These are phyloP conservation scores for Saturnispora ahearnii DNA, from an alignment of 805 yeast genomes.

Conservation along the genomic window DNA sequence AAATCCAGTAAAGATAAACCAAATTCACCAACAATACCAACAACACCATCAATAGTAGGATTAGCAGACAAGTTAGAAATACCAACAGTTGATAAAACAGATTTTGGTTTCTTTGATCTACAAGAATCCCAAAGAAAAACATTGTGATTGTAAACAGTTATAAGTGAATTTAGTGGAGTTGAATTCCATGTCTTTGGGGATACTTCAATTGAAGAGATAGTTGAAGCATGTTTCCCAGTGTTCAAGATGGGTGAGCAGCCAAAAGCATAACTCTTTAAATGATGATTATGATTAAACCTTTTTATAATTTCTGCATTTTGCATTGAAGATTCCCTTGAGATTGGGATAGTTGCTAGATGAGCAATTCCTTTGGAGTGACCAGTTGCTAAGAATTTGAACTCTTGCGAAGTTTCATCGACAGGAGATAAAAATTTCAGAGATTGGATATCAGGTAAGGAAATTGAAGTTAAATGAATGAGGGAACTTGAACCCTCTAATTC, in stretches of 20 bases:
- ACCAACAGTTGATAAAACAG: conserved; percentile 45
- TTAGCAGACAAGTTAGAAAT: conserved; percentile 43
- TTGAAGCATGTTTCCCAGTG: conserved; percentile 15
- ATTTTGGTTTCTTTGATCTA: conserved; percentile 49
- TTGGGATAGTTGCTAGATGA: conserved; percentile 62
- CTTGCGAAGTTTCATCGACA: conserved; percentile 18
- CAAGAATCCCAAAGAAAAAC: conserved; percentile 71
- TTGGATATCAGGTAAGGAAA: conserved; percentile 46
- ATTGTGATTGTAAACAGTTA: conserved; percentile 59
- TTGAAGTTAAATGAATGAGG: conserved; percentile 51
- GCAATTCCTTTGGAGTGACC: conserved; percentile 74
- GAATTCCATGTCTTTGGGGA: conserved; percentile 34
- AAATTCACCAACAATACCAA: conserved; percentile 59
- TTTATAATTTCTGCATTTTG: conserved; percentile 64
- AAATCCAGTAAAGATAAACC: conserved; percentile 73
- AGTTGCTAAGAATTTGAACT: conserved; percentile 40
- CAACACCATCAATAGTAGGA: conserved; percentile 37
- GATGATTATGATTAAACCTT: conserved; percentile 71
- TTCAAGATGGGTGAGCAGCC: conserved; percentile 12
- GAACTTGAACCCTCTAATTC: conserved; percentile 28
- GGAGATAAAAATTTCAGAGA: conserved; percentile 41
- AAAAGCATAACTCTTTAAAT: conserved; percentile 26
- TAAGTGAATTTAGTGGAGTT: conserved; percentile 37
- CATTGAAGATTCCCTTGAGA: conserved; percentile 26
- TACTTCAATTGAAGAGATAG: conserved; percentile 29